Conservation (phyloP, 805 yeast species). For the Ogataea chonburiensis region DNA sequence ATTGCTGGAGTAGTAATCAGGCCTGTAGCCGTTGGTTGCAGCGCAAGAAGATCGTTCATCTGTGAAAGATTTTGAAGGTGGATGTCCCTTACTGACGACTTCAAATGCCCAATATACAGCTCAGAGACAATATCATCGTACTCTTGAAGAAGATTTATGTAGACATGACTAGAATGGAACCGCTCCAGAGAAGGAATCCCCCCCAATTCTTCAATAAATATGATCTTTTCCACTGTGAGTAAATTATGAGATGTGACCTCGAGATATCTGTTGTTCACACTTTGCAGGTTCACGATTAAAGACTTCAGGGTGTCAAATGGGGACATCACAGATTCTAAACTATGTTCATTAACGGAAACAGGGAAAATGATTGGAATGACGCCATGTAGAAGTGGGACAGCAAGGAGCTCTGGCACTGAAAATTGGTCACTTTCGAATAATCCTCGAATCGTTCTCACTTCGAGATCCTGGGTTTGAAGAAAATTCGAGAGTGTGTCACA, state of each 20-base stretch:
- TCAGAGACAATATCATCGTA: slow-evolving; percentile 64
- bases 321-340: slow-evolving; percentile 33
- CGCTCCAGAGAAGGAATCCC: slow-evolving; percentile 91
- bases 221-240: slow-evolving; percentile 73
- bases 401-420: slow-evolving; percentile 37
- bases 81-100: slow-evolving; percentile 42
- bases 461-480: slow-evolving; percentile 21
- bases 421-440: slow-evolving; percentile 37
- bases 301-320: slow-evolving; percentile 42
- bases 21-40: slow-evolving; percentile 62
- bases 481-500: slow-evolving; percentile 22
- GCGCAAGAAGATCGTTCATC: slow-evolving; percentile 55
- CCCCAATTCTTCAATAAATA: slow-evolving; percentile 77
- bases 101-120: slow-evolving; percentile 54
- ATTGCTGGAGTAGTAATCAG: slow-evolving; percentile 81
- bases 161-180: slow-evolving; percentile 78
- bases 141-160: slow-evolving; percentile 83
- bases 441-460: slow-evolving; percentile 35
- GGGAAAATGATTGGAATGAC: slow-evolving; percentile 66
- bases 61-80: slow-evolving; percentile 69
- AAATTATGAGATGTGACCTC: slow-evolving; percentile 29
- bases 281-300: slow-evolving; percentile 37
- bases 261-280: slow-evolving; percentile 17
- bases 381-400: slow-evolving; percentile 44
- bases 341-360: slow-evolving; percentile 40